Base-by-base conservation (phyloP, 2,329 filamentous ascomycete genomes). In the Paracorniculantispora psalliotae region DNA sequence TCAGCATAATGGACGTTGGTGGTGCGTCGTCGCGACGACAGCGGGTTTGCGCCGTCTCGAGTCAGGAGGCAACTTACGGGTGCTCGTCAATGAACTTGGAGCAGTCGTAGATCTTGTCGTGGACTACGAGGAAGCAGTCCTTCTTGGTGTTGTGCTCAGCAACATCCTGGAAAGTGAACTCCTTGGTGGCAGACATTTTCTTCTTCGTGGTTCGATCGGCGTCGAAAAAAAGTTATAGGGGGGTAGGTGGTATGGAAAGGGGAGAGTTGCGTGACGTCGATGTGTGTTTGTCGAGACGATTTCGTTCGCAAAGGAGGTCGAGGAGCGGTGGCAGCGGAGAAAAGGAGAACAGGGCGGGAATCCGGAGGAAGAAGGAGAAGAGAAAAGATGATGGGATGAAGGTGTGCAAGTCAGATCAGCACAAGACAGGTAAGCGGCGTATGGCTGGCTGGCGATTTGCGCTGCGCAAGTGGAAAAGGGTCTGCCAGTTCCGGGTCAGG, bases 41-140 rank as follows among this genome's bases (percentile, higher is more conserved):
- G 55, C n/a, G 26, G 3, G 10, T 23, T 44, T 52, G 57, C 49
- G 44, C 48, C 57, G 23, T 17, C 15, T 39, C 10, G 41, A 6
- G 39, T 1, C 4, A 33, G 12, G 4, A n/a, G 10, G 35, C 21
- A 17, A 83, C 84, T 78, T 80, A 88, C 85, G 94, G 94, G 77
- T 99, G 94, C 86, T 99, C 94, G 73, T 97, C 93, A 67, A 97
- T 81, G 77, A 99, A 99, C 76, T 87, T 89, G 70, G 86, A 84
- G 73, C 81, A 77, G 76, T 97, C 85, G 85, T 97, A 99, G 79
- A 99, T 87, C 82, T 96, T 96, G 77, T 96, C 92, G 80, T 97
- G 91, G 69, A 99, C 86, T 64, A 97, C 88, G 70, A 97, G 74
- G 80, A 83, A 96, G 65, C 96, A 80, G 75, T 97, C 92, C 83